Conservation (phyloP, 176 grass and related monocot species). For the Zizania latifolia region DNA sequence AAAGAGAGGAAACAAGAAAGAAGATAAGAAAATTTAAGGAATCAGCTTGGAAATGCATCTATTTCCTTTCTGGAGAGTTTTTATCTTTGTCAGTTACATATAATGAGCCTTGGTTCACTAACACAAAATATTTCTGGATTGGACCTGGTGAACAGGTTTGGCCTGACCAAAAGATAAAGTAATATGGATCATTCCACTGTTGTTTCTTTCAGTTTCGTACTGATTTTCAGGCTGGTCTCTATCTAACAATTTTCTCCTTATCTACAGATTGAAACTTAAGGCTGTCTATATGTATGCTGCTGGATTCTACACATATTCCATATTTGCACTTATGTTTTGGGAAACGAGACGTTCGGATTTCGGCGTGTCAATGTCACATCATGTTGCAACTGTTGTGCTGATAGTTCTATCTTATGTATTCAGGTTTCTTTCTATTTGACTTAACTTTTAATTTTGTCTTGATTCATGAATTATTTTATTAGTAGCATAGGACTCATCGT, state of each 20-base stretch:
- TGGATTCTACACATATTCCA: constrained; percentile 82
- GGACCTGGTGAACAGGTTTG: constrained; percentile 78
- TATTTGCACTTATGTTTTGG: constrained; percentile 89
- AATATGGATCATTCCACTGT: background rate
- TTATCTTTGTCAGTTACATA: constrained; percentile 71
- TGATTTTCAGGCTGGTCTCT: background rate
- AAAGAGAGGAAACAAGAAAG: constrained; percentile 42
- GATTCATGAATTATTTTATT: background rate
- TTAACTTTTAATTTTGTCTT: background rate
- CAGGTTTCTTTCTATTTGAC: constrained; percentile 41
- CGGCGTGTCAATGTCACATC: constrained; percentile 76
- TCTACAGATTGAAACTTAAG: constrained; percentile 65
- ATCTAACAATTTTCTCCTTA: constrained; percentile 23
- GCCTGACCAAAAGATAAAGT: constrained; percentile 89
- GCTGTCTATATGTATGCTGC: constrained; percentile 79
- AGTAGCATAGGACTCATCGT: background rate
- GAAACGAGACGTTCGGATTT: constrained; percentile 83
- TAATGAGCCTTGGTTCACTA: constrained; percentile 86
- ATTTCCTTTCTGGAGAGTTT: constrained; percentile 80
- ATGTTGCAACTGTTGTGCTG: constrained; percentile 59
- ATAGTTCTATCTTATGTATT: constrained; percentile 70
- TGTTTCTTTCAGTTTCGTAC: background rate
- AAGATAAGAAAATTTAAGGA: constrained; percentile 82
- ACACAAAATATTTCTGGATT: constrained; percentile 76
- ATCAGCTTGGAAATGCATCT: constrained; percentile 82